Base-by-base conservation (phyloP, 106 monocot genomes). In the Vanilla planifolia region DNA sequence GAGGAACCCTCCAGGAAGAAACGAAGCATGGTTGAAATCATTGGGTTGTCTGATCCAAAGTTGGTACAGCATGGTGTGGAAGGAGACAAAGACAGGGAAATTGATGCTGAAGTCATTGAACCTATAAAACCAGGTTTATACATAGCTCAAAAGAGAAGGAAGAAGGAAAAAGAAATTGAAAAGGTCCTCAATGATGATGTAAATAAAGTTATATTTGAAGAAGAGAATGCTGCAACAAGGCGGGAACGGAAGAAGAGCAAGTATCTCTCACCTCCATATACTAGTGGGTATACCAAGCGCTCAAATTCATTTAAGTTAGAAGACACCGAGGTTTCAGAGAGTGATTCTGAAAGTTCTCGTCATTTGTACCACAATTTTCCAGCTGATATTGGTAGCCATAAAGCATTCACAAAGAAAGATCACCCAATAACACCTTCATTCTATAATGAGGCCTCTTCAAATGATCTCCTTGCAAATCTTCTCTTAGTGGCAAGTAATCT, bases 221-320 rank as follows among this genome's bases (percentile, higher is more conserved):
- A 61, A 22, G 60, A 43, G 23, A 61, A 26, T 7, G 60, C 9
- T 3, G 20, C 6, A 15, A 15, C 41, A 43, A 61, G 41, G 27
- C 29, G 60, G 24, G 60, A 61, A 42, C 22, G 60, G 19, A 61
- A 61, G 42, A 61, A 42, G 42, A 61, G 60, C 60, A 61, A 43
- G 19, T 61, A 61, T 43, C 16, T 61, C 2, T 61, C 60, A 7
- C 60, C 60, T 2, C 60, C 60, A 26, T 61, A 61, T 42, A 61
- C 60, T 16, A 61, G 21, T 61, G 60, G 42, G 26, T 61, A 42
- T 43, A 19, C 3, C 1, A 35, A 43, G 21, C 39, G 42, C 3
- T 61, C 60, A 28, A 43, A 61, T 61, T 61, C 42, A 28, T 61
- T 61, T 26, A 42, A 43, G 42, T 5, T 8, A 15, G 42, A 15